Evolutionary conservation across 768 basidiomycete species (phyloP), one percentile per base, ranked within the genome.

Genomic region (Amanita subjunquillea): DNA sequence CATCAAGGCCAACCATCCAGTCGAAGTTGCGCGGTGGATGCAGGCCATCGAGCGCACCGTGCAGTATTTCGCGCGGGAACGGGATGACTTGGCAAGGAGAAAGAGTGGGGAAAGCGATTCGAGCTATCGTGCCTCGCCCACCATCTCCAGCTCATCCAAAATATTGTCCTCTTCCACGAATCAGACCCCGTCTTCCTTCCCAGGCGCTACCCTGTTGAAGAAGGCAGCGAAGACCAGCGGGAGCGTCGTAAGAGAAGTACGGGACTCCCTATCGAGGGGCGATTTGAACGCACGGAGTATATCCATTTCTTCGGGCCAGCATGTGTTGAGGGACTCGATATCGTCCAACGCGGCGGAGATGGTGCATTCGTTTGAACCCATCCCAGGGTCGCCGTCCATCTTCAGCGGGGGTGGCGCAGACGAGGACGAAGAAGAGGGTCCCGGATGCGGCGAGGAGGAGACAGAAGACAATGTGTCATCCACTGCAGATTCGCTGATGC

Each of bases 21-120:
- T 88, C 4, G 94, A 97, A 65, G 90, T 90, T 4, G 75, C 85
- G 3, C 76, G 93, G 9, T 97, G 94, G 94, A 80, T 82, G 2
- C 80, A 85, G 53, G 86, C 85, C 0, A 77, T 97, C 44, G 67
- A 69, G 15, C 78, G 77, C 62, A 84, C 82, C 56, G 84, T 92
- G 54, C 87, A 91, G 30, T 85, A 81, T 74, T 76, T 74, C 45
- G 75, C 74, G 52, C 70, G 44, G n/a, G 29, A 53, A 39, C n/a
- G 50, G 63, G 45, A 54, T 57, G 56, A 56, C 27, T 54, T 50
- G 13, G 56, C 54, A 20, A 59, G 60, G 36, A 66, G 77, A 36
- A 62, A 57, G 54, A 79, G 78, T 55, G 67, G 55, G 40, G 77
- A 80, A 30, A 79, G 78, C 56, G 78, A 78, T 39, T 68, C 67